Evolutionary conservation across 371 early-diverging fungal species (phyloP).

Genomic region (Coemansia sp.): DNA sequence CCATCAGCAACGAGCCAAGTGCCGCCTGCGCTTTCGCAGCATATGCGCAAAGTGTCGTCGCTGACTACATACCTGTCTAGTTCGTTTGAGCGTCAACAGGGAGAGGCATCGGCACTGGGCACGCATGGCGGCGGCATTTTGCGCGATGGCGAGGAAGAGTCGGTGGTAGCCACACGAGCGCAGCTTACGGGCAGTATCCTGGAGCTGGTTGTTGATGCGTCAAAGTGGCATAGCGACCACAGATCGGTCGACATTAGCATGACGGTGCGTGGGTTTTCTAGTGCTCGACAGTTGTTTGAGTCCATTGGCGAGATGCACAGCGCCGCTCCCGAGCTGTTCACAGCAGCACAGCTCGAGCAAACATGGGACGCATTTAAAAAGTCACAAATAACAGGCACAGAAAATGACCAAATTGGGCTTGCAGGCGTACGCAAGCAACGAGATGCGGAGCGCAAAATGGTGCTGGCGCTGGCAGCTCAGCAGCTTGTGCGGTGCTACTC

Average conservation of each 20-base stretch:
- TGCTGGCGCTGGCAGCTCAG: constrained; percentile 11
- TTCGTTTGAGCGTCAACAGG: constrained; percentile 38
- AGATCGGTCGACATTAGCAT: constrained; percentile 13
- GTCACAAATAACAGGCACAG: neutral
- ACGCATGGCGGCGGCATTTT: constrained; percentile 45
- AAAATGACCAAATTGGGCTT: neutral
- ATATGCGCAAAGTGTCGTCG: constrained; percentile 33
- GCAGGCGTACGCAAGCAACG: neutral
- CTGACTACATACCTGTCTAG: constrained; percentile 35
- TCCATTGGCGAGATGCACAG: constrained; percentile 17
- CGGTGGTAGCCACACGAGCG: constrained; percentile 31
- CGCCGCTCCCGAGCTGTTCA: constrained; percentile 44
- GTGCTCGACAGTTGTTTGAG: constrained; percentile 6
- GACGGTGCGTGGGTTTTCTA: constrained; percentile 10
- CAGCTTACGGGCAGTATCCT: constrained; percentile 25
- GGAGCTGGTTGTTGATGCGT: constrained; percentile 44
- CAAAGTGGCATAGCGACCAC: constrained; percentile 24
- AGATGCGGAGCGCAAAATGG: neutral
- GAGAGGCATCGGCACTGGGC: constrained; percentile 29
- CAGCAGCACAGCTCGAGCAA: constrained; percentile 15
- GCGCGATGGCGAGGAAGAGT: constrained; percentile 44
- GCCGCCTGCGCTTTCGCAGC: neutral
- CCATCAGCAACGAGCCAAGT: neutral
- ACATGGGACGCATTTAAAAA: neutral
- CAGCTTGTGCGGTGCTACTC: constrained; percentile 39